These are phyloP conservation scores for Phlyctochytrium bullatum DNA, from an alignment of 192 early-diverging fungal genomes.

Conservation along the genomic window DNA sequence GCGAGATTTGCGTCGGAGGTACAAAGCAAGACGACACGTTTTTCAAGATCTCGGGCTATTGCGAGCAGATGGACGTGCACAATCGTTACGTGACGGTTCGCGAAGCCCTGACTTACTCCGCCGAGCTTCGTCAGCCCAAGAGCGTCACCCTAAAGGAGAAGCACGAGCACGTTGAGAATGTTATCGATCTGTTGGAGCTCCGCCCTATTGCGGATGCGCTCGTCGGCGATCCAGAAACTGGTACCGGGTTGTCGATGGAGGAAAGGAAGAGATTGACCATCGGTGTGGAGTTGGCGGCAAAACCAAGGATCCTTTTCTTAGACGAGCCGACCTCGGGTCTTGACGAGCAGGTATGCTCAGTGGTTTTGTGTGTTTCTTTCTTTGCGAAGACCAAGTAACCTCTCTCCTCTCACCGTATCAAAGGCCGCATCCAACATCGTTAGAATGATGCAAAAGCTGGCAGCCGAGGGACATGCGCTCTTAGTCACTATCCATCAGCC, in stretches of 20 bases:
- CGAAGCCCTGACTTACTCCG: slow-evolving; percentile 73
- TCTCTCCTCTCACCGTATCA: no score
- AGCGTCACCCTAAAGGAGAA: slow-evolving; percentile 65
- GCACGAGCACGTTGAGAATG: slow-evolving; percentile 71
- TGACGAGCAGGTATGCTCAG: slow-evolving; percentile 49
- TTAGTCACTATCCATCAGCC: slow-evolving; percentile 89
- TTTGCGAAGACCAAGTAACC: no score
- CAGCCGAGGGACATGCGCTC: slow-evolving; percentile 68
- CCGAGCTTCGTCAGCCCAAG: slow-evolving; percentile 42
- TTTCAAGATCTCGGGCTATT: slow-evolving; percentile 54
- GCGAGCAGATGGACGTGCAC: slow-evolving; percentile 83
- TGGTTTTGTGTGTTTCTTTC: slow-evolving; percentile 30
- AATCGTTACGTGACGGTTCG: slow-evolving; percentile 62
- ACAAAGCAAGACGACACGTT: slow-evolving; percentile 23
- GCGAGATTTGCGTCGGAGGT: slow-evolving; percentile 55
- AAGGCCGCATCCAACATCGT: slow-evolving; percentile 68
- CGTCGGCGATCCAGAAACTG: slow-evolving; percentile 69
- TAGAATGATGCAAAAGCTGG: slow-evolving; percentile 61
- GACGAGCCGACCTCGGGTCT: slow-evolving; percentile 83
- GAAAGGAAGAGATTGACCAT: slow-evolving; percentile 89
- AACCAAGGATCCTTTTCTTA: slow-evolving; percentile 85
- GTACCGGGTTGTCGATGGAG: slow-evolving; percentile 77
- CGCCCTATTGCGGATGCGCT: slow-evolving; percentile 67
- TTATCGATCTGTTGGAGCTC: slow-evolving; percentile 75
- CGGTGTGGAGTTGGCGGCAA: slow-evolving; percentile 79